Evolutionary conservation across 176 grass and related monocot genomes (phyloP), one percentile per base, ranked within the genome.

Genomic region (Pharus latifolius): DNA sequence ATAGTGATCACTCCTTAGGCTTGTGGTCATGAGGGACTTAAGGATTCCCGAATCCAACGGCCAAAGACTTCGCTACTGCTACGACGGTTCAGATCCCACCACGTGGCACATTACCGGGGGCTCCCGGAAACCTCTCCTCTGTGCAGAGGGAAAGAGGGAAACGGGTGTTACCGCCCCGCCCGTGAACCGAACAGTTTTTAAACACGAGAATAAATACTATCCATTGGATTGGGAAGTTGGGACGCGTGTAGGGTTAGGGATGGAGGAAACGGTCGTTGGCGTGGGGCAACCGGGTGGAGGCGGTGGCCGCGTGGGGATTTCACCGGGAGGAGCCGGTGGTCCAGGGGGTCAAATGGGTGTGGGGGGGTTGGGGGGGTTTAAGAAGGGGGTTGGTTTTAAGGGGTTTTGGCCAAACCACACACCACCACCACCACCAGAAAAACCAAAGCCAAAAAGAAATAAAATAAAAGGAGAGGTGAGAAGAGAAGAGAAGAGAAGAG

Each of bases 351-450:
- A 73, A 37, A 59, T 78, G 85, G 56, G 59, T 82, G 81, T 49
- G 72, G 45, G 57, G 49, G 82, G 62, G 76, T 72, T 67, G 71
- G 76, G 82, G 77, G 85, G 74, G 72, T 84, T 73, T 71, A 83
- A 77, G 72, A 81, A 66, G 83, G 63, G 61, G 74, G 76, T 78
- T 88, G 95, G 81, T 94, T 94, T 88, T 78, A 38, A 88, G 90
- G 87, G 95, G 84, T 91, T 98, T 98, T 93, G 84, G 84, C 78
- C 61, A 88, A 88, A 72, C 82, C 85, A 79, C 13, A 75, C 63
- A 83, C 30, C 54, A 50, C 15, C 51, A 52, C 43, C 73, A 78
- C 66, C 56, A 22, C 10, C 25, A 20, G 47, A 77, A 57, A 62
- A 42, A 81, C n/a, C 6, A 77, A 76, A 79, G 75, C 27, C 63